Percentiles rank a stretch among this genome's conserved stretches.
Conservation (phyloP, 768 basidiomycete species). For the Obba rivulosa region DNA sequence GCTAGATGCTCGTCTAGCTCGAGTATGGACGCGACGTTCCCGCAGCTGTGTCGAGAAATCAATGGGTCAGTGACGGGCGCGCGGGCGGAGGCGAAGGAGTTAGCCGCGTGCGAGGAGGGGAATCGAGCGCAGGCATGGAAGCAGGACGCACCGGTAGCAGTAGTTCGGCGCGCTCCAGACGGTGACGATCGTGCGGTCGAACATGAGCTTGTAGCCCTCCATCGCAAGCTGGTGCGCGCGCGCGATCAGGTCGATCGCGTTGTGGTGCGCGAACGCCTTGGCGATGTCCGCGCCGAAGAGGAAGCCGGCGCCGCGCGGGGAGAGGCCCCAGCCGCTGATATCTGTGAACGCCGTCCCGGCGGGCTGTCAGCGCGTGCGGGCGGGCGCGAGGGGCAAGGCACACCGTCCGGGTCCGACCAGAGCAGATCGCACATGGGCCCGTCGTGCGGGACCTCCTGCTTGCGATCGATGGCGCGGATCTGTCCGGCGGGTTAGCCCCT, state of each 20-base stretch:
- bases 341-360: slow-evolving; percentile 39
- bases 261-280: slow-evolving; percentile 83
- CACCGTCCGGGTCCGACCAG: slow-evolving; percentile 99
- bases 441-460: slow-evolving; percentile 97
- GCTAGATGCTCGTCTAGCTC: slow-evolving; percentile 90
- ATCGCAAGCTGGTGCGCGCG: slow-evolving; percentile 96
- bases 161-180: slow-evolving; percentile 99
- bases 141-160: slow-evolving; percentile 77
- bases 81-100: slow-evolving; percentile 2
- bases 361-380: not conserved
- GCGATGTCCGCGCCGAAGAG: slow-evolving; percentile 93
- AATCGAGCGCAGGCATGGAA: not conserved
- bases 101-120: slow-evolving; percentile 3
- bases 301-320: slow-evolving; percentile 96
- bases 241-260: slow-evolving; percentile 92
- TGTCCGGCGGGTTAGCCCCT: slow-evolving; percentile 20
- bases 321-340: slow-evolving; percentile 92
- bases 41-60: slow-evolving; percentile 53
- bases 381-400: not conserved
- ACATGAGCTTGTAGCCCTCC: slow-evolving; percentile 98
- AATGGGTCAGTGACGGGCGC: not conserved
- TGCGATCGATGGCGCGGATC: slow-evolving; percentile 93
- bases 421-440: slow-evolving; percentile 97
- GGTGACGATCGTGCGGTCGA: slow-evolving; percentile 90
- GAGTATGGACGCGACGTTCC: slow-evolving; percentile 92